Percentiles rank a stretch among this genome's conserved stretches.
These are phyloP conservation scores for Spongiforma sp. DNA, from an alignment of 1,284 basidiomycete genomes.

Conservation along the genomic window DNA sequence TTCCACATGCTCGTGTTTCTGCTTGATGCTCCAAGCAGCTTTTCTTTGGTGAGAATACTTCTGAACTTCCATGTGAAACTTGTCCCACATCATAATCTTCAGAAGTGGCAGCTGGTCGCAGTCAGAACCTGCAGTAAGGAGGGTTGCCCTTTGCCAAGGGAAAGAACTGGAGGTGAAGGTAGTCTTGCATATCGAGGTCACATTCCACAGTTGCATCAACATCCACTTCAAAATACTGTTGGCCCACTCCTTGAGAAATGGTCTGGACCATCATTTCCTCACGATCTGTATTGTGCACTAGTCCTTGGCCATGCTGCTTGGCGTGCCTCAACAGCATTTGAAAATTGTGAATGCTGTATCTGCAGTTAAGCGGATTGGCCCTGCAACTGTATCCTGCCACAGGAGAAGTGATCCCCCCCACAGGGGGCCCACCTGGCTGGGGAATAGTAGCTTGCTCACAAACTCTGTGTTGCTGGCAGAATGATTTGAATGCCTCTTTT, in stretches of 20 bases:
- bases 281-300: background rate
- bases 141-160: background rate
- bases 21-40: slow-evolving; percentile 4
- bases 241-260: slow-evolving; percentile 5
- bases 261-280: slow-evolving; percentile 9
- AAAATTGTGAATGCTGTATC: slow-evolving; percentile 10
- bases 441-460: slow-evolving; percentile 1
- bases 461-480: background rate
- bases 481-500: background rate
- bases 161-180: slow-evolving; percentile 6
- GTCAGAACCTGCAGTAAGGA: background rate
- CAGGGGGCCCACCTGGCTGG: slow-evolving; percentile 9
- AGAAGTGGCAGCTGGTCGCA: slow-evolving; percentile 8
- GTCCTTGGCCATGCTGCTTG: slow-evolving; percentile 1
- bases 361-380: slow-evolving; percentile 9
- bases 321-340: slow-evolving; percentile 5
- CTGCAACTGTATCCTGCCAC: slow-evolving; percentile 9
- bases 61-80: slow-evolving; percentile 4
- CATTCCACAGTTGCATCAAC: background rate
- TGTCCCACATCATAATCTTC: slow-evolving; percentile 13
- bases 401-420: slow-evolving; percentile 3
- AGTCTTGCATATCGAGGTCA: slow-evolving; percentile 5
- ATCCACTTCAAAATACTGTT: slow-evolving; percentile 15
- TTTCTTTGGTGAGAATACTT: slow-evolving; percentile 5
- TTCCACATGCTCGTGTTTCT: background rate